Evolutionary conservation across 495 filamentous ascomycete genomes (phyloP).

Genomic region (Antarctomyces pellizariae): DNA sequence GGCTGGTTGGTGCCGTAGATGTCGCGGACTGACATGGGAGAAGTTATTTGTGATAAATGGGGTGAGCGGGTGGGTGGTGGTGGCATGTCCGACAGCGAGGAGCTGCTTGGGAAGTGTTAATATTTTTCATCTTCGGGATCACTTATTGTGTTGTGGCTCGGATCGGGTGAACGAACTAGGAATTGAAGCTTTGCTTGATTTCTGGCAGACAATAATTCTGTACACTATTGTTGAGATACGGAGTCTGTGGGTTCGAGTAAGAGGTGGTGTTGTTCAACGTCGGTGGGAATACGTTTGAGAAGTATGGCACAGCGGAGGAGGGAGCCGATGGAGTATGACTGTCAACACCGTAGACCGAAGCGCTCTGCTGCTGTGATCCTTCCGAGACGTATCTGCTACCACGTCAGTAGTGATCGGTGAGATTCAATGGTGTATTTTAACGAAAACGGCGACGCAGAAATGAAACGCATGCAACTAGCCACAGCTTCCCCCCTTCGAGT

Average conservation of each 20-base stretch:
- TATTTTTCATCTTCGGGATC: constrained; percentile 3
- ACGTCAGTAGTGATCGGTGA: constrained; percentile 9
- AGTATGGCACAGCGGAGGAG: constrained; percentile 6
- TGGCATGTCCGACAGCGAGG: constrained; percentile 27
- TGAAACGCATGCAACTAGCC: constrained; percentile 4
- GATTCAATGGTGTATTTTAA: constrained; percentile 5
- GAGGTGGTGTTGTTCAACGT: constrained; percentile 7
- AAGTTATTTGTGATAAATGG: constrained; percentile 23
- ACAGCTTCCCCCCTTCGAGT: no score
- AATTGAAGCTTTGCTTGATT: constrained; percentile 10
- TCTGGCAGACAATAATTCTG: constrained; percentile 10
- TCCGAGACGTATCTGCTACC: constrained; percentile 9
- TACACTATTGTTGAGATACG: constrained; percentile 6
- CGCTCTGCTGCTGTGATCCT: constrained; percentile 11
- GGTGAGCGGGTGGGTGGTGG: constrained; percentile 28
- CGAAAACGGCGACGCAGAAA: neutral
- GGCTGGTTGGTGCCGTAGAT: constrained; percentile 24
- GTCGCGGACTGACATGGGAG: constrained; percentile 23
- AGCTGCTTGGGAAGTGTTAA: constrained; percentile 19
- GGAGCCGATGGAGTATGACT: constrained; percentile 5
- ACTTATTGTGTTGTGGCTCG: constrained; percentile 1
- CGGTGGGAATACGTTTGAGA: constrained; percentile 7
- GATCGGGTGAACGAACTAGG: constrained; percentile 8
- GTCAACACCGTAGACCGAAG: constrained; percentile 11
- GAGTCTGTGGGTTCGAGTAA: constrained; percentile 4